phyloP scores from a whole-genome alignment of 2,329 filamentous ascomycete species.

The Trichoderma hamatum region DNA sequence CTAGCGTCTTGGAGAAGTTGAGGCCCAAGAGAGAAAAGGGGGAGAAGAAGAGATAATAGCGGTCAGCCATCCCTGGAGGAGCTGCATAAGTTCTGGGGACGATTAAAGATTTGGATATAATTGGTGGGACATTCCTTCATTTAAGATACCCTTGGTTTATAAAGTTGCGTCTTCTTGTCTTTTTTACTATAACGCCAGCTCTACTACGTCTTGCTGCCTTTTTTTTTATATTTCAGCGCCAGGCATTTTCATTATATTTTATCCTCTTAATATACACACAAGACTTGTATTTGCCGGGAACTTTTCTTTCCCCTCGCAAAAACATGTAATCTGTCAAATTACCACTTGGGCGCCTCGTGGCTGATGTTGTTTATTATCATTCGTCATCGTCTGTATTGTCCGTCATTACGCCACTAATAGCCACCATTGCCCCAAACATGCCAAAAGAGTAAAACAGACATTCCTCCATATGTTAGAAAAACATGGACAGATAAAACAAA shows the following conservation, averaged over 20 bases:
- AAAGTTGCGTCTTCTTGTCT: not conserved
- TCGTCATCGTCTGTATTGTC: not conserved
- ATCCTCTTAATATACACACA: not conserved
- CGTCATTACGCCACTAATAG: not conserved
- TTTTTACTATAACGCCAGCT: not conserved
- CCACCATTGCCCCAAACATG: not conserved
- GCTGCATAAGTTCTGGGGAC: not conserved
- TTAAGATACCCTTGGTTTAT: slow-evolving; percentile 36
- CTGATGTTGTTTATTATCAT: not conserved
- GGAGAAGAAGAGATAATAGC: not conserved
- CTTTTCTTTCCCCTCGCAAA: not conserved
- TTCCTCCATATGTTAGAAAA: not conserved
- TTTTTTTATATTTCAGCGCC: not conserved
- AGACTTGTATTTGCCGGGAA: not conserved
- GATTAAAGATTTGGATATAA: slow-evolving; percentile 15
- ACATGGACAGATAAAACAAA: not conserved
- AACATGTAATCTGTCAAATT: not conserved
- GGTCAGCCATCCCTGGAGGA: not conserved
- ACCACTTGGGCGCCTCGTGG: not conserved
- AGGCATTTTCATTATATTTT: too few species aligned
- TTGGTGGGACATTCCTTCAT: slow-evolving; percentile 24
- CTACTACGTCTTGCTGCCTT: not conserved
- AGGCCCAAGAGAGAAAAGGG: not conserved
- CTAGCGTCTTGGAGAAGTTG: not conserved
- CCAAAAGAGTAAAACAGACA: not conserved